phyloP scores from a whole-genome alignment of 2,329 filamentous ascomycete species.

The Fusarium sp. region DNA sequence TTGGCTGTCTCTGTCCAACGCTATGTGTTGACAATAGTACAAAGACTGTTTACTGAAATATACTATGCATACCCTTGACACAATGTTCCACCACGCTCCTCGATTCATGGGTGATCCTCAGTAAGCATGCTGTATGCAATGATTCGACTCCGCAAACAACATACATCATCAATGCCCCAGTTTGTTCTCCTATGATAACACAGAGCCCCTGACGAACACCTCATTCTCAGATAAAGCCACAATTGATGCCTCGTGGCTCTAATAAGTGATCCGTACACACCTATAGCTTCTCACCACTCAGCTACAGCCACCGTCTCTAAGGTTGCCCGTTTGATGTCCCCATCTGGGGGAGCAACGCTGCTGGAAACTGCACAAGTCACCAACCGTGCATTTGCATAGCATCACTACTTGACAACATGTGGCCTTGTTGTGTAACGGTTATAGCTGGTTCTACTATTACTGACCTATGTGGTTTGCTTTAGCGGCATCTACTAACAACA shows the following conservation, averaged over 20 bases:
- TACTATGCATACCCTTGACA: not conserved
- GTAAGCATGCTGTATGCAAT: slow-evolving; percentile 25
- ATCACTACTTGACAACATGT: slow-evolving; percentile 16
- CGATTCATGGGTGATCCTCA: slow-evolving; percentile 2
- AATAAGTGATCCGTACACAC: slow-evolving; percentile 13
- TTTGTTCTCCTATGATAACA: slow-evolving; percentile 2
- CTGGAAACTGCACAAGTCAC: slow-evolving; percentile 16
- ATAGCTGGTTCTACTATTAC: not conserved
- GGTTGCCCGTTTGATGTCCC: slow-evolving; percentile 21
- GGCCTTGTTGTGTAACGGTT: slow-evolving; percentile 8
- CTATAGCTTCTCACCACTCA: slow-evolving; percentile 10
- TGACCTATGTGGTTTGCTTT: not conserved
- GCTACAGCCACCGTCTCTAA: slow-evolving; percentile 1
- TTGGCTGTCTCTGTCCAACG: slow-evolving; percentile 14
- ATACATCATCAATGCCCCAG: not conserved
- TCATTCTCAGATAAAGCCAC: not conserved
- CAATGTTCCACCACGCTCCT: not conserved
- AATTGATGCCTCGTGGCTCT: not conserved
- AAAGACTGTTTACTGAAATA: not conserved
- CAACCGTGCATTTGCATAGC: slow-evolving; percentile 7
- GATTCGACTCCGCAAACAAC: slow-evolving; percentile 14
- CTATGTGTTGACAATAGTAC: not conserved
- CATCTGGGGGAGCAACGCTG: slow-evolving; percentile 23
- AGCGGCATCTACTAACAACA: not conserved
- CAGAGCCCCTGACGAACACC: slow-evolving; percentile 1